Conservation (phyloP, 257 asterid species). For the Marsdenia floribunda region DNA sequence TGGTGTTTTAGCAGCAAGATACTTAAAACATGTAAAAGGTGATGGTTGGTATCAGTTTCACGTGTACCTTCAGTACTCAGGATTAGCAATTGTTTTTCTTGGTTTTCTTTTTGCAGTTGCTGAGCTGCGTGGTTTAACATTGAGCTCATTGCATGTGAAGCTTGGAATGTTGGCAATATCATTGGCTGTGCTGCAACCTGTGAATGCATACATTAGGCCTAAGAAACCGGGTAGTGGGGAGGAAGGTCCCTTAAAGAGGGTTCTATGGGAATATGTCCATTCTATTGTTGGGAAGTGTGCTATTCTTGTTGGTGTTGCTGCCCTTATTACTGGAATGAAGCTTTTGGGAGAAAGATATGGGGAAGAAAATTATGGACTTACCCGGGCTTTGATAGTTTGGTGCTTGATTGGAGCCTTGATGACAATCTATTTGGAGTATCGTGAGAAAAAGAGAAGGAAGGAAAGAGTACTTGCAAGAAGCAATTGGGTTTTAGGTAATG, state of each 20-base stretch:
- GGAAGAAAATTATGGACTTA: constrained; percentile 64
- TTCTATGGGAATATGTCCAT: constrained; percentile 75
- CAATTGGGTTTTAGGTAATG: constrained; percentile 78
- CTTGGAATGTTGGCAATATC: constrained; percentile 78
- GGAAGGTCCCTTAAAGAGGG: constrained; percentile 42
- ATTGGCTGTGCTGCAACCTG: constrained; percentile 68
- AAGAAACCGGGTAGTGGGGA: constrained; percentile 59
- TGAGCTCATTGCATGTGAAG: constrained; percentile 69
- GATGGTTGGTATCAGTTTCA: constrained; percentile 91
- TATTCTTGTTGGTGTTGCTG: constrained; percentile 64
- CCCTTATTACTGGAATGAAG: constrained; percentile 81
- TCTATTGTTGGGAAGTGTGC: constrained; percentile 68
- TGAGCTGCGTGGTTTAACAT: constrained; percentile 73
- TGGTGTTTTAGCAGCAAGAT: constrained; percentile 83
- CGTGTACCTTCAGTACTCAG: constrained; percentile 82
- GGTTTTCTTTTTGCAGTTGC: constrained; percentile 98
- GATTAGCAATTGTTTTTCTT: constrained; percentile 82
- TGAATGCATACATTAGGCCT: constrained; percentile 84
- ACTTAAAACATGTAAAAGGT: constrained; percentile 80
- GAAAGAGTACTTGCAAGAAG: constrained; percentile 52
- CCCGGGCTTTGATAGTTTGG: constrained; percentile 86
- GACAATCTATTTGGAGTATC: constrained; percentile 65
- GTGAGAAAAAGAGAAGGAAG: constrained; percentile 46
- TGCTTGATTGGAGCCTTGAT: constrained; percentile 55
- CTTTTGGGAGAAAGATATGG: constrained; percentile 87